Percentiles rank a stretch among this genome's conserved stretches.
Evolutionary conservation across 139 green algal species (phyloP).

Genomic region (Chlamydomonas schloesseri): DNA sequence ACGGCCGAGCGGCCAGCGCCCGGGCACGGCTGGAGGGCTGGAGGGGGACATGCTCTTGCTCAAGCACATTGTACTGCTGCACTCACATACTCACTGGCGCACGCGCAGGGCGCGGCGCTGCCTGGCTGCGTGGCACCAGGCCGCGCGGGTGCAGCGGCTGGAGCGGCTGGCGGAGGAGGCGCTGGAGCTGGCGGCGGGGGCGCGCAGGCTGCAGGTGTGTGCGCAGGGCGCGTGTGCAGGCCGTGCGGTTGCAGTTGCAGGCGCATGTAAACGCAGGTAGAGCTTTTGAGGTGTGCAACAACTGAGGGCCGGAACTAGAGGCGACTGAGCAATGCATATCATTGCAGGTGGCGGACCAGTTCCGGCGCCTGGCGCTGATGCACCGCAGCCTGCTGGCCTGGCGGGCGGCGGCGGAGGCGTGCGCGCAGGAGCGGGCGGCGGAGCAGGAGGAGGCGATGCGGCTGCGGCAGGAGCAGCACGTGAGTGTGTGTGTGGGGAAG

Average conservation of each 20-base stretch:
- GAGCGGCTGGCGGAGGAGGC: constrained; percentile 29
- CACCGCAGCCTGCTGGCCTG: not conserved
- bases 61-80: no score
- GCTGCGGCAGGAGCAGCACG: not conserved
- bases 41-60: no score
- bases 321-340: no score
- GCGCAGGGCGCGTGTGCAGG: no score
- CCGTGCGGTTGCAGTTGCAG: no score
- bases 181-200: constrained; percentile 12
- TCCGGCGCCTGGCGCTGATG: constrained; percentile 38
- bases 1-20: no score
- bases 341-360: constrained; percentile 26
- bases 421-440: not conserved
- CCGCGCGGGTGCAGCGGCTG: not conserved
- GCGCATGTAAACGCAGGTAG: no score
- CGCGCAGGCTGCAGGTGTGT: constrained; percentile 4
- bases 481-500: not conserved
- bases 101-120: not conserved
- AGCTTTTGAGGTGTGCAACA: no score
- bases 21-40: no score
- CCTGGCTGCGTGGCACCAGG: not conserved
- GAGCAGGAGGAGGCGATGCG: not conserved
- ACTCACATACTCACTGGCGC: not conserved
- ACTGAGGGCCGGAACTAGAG: no score
- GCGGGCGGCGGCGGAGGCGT: not conserved